A percentile compares a stretch with the other conserved stretches of the same genome.
phyloP scores from a whole-genome alignment of 2,329 filamentous ascomycete species.

The Talaromyces sp. region DNA sequence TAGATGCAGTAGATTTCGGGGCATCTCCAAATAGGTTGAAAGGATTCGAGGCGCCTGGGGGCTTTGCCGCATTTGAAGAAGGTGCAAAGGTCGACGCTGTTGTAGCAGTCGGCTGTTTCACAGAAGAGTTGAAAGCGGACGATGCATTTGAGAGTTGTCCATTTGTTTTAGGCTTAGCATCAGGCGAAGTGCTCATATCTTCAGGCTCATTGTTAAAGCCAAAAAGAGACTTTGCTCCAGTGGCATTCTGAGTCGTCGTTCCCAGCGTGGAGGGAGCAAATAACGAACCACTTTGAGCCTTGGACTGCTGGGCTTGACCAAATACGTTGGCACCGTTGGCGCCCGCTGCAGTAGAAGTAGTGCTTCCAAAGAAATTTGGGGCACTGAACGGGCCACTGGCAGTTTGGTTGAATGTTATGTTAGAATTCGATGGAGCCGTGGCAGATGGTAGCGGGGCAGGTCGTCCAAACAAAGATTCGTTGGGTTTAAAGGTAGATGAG shows the following conservation, averaged over 20 bases:
- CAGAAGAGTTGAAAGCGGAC: constrained; percentile 1
- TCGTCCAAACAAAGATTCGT: constrained; percentile 1
- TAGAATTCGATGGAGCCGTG: background rate
- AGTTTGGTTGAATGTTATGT: background rate
- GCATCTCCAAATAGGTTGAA: background rate
- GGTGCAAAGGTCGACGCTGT: constrained; percentile 9
- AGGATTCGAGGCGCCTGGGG: background rate
- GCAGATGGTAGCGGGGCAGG: background rate
- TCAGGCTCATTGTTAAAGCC: constrained; percentile 5
- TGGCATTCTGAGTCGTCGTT: background rate
- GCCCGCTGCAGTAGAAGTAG: constrained; percentile 3
- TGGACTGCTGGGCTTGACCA: constrained; percentile 10
- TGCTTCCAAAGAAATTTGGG: constrained; percentile 3
- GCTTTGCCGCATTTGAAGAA: constrained; percentile 2
- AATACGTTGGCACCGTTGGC: constrained; percentile 8
- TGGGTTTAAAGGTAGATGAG: background rate
- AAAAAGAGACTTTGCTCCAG: constrained; percentile 5
- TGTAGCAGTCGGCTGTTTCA: constrained; percentile 5
- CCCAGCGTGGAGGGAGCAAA: constrained; percentile 7
- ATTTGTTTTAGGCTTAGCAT: constrained; percentile 8
- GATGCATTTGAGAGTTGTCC: constrained; percentile 1
- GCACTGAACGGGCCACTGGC: background rate
- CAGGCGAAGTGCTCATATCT: constrained; percentile 12
- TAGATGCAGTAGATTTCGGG: background rate
- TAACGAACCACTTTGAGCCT: constrained; percentile 7